These are phyloP conservation scores for Tylopilus sp. DNA, from an alignment of 768 basidiomycete genomes.

Conservation along the genomic window DNA sequence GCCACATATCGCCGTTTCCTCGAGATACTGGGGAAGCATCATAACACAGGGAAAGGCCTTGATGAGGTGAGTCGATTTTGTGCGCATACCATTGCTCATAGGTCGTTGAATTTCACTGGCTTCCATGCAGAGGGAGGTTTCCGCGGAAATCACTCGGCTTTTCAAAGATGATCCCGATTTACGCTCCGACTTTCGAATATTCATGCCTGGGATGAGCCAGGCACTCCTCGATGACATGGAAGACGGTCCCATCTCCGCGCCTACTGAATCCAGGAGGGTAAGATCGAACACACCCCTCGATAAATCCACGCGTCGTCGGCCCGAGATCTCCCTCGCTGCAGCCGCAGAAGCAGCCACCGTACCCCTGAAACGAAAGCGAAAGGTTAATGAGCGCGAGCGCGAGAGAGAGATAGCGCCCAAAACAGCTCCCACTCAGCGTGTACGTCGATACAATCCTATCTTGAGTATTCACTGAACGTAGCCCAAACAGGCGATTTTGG, in stretches of 20 bases:
- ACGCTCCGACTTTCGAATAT: constrained; percentile 68
- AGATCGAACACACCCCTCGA: constrained; percentile 35
- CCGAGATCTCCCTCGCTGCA: constrained; percentile 43
- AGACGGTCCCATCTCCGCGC: constrained; percentile 27
- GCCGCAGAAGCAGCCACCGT: constrained; percentile 36
- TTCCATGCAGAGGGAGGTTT: constrained; percentile 52
- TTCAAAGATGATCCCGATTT: constrained; percentile 78
- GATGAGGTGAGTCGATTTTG: constrained; percentile 47
- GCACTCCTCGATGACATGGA: constrained; percentile 45
- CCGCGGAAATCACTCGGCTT: constrained; percentile 60
- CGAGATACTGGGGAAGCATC: constrained; percentile 67
- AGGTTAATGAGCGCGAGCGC: constrained; percentile 43
- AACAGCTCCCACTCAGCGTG: constrained; percentile 21
- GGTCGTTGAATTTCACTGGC: background rate
- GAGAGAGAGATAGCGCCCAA: constrained; percentile 32
- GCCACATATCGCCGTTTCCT: constrained; percentile 82
- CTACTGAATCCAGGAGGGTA: constrained; percentile 28
- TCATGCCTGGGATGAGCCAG: constrained; percentile 63
- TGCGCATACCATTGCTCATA: background rate
- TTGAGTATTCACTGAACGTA: constrained; percentile 12
- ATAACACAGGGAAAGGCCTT: constrained; percentile 55
- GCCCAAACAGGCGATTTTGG: constrained; percentile 20
- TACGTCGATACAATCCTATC: constrained; percentile 10
- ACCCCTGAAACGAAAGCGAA: constrained; percentile 71
- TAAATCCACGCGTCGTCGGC: constrained; percentile 41